A percentile compares a stretch with the other conserved stretches of the same genome.
Conservation (phyloP, 176 grass and related monocot species). For the Themeda triandra region DNA sequence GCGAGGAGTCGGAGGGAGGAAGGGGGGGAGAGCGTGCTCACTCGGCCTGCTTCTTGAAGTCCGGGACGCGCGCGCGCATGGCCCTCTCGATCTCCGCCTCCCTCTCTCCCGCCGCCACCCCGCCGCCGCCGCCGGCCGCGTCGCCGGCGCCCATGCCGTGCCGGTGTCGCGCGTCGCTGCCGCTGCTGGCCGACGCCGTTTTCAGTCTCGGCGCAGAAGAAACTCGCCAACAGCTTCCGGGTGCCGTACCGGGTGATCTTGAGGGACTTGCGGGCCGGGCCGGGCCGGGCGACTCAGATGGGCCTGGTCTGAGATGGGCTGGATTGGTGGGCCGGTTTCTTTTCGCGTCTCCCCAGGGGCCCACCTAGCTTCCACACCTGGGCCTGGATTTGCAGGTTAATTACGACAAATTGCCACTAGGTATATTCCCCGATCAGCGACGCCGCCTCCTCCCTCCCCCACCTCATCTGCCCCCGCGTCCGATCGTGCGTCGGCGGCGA, state of each 20-base stretch:
- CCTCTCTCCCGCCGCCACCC: conserved; percentile 22
- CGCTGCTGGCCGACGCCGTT: background rate
- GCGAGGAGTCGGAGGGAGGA: background rate
- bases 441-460: too few relatives aligned
- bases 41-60: conserved; percentile 90
- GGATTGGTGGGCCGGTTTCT: background rate
- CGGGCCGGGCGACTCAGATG: background rate
- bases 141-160: conserved; percentile 5
- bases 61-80: conserved; percentile 52
- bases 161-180: background rate
- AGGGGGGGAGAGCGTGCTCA: conserved; percentile 15
- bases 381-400: background rate
- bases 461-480: background rate
- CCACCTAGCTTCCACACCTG: background rate
- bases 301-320: background rate
- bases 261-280: background rate
- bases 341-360: too few relatives aligned
- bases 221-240: background rate
- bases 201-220: background rate
- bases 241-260: background rate
- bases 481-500: conserved; percentile 18
- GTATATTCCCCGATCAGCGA: background rate
- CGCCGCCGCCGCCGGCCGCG: background rate
- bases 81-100: conserved; percentile 69
- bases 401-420: background rate